Percentiles rank a stretch among this genome's conserved stretches.
Evolutionary conservation across 371 early-diverging fungal genomes (phyloP).

Genomic region (Apophysomyces sp.): DNA sequence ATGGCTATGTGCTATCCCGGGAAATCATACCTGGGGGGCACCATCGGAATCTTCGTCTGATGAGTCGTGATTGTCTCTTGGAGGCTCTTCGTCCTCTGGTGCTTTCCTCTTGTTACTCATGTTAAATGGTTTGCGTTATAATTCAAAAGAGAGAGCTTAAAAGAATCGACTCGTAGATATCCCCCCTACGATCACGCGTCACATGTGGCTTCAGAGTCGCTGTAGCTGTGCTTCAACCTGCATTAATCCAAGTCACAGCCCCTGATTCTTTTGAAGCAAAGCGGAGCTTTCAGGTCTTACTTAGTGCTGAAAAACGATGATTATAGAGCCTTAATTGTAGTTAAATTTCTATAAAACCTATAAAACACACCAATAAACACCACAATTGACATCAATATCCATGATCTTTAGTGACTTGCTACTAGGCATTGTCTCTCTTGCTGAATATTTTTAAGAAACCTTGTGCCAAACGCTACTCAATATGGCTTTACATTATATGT

Average conservation of each 20-base stretch:
- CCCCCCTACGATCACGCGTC: background rate
- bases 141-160: background rate
- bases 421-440: too few species aligned
- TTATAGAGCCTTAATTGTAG: too few species aligned
- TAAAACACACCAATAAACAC: too few species aligned
- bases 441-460: too few species aligned
- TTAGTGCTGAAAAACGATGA: too few species aligned
- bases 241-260: background rate
- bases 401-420: too few species aligned
- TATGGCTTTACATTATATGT: too few species aligned
- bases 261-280: background rate
- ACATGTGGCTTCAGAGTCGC: background rate
- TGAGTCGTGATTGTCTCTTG: background rate
- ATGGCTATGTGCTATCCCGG: too few species aligned
- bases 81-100: background rate
- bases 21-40: conserved; percentile 3
- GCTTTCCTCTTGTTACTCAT: conserved; percentile 8
- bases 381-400: too few species aligned
- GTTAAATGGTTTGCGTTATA: background rate
- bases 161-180: background rate
- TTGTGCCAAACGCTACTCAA: too few species aligned
- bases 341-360: too few species aligned
- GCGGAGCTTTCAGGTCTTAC: background rate
- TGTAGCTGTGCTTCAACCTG: too few species aligned
- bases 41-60: conserved; percentile 9